Evolutionary conservation across 805 yeast genomes (phyloP), one percentile per base, ranked within the genome.

Genomic region (Maudiozyma serrabonitensis): DNA sequence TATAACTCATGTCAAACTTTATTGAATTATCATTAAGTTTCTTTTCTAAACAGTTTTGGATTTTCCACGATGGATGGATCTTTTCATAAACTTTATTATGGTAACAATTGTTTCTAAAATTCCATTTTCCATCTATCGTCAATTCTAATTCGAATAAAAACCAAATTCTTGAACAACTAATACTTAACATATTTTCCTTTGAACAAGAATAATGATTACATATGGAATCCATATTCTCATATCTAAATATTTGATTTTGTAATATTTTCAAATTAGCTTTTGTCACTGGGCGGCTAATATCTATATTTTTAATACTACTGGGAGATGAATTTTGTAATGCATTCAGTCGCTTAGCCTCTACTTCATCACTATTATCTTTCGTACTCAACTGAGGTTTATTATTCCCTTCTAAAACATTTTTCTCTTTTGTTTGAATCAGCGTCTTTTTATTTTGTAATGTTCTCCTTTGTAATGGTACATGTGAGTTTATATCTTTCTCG

Each of bases 101-200:
- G 46, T 64, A 67, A 39, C 68, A 63, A 2, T 43, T 45, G 45
- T 59, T 59, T 46, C 70, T 57, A 12, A 64, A 52, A 49, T 64
- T 66, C 15, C 55, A 54, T 12, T 34, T 38, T 13, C 52, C 56
- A 45, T 54, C 56, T 8, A 43, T 52, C 15, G 57, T 51, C 61
- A 65, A 56, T 46, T 67, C 70, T 40, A 67, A 46, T 16, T 67
- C 70, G 45, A 66, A 64, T 16, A 67, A 52, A 23, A 65, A 57
- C 64, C 66, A 62, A n/a, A 52, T 40, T 26, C 63, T 54, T 8
- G 55, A 50, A 40, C 49, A 37, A 16, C 46, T 45, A n/a, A 54
- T 15, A 7, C 45, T 26, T 11, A n/a, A 32, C 49, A 56, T 52
- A 41, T 54, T 56, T 18, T 50, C 48, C 4, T 19, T 13, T 25